Evolutionary conservation across 164 flowering plant species (phyloP).

Genomic region (Umbilicus rupestris): DNA sequence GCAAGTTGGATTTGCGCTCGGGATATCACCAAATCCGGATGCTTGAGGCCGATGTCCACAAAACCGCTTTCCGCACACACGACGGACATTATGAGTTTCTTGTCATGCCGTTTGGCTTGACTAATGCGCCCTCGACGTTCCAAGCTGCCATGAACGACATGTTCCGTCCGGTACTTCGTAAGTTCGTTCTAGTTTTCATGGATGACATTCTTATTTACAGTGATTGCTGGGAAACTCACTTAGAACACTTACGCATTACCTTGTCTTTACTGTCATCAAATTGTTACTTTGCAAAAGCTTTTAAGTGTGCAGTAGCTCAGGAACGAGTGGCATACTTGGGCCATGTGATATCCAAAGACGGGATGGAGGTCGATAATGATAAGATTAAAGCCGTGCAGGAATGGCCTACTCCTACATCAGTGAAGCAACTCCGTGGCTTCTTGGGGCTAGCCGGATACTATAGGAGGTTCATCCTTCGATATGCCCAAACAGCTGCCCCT

Average conservation of each 20-base stretch:
- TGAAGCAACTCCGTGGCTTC: background rate
- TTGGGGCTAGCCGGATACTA: constrained; percentile 1
- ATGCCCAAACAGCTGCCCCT: background rate
- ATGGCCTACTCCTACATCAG: background rate
- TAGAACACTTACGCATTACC: background rate
- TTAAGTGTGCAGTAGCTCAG: background rate
- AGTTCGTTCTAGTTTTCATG: background rate
- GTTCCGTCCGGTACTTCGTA: too few relatives aligned
- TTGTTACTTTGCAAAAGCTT: background rate
- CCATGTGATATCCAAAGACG: background rate
- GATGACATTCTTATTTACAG: constrained; percentile 8
- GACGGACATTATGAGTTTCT: background rate
- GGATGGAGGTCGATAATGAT: background rate
- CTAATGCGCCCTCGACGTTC: too few relatives aligned
- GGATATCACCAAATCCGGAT: background rate
- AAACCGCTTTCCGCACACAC: background rate
- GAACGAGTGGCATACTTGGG: constrained; percentile 1
- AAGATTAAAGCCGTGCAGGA: background rate
- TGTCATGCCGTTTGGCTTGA: background rate
- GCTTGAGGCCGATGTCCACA: background rate
- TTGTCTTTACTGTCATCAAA: background rate
- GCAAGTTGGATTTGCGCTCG: background rate
- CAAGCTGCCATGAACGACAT: too few relatives aligned
- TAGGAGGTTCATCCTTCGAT: background rate
- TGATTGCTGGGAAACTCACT: background rate